Evolutionary conservation across 2,329 filamentous ascomycete species (phyloP), one percentile per base, ranked within the genome.

Genomic region (Colletotrichum cordylinicola): DNA sequence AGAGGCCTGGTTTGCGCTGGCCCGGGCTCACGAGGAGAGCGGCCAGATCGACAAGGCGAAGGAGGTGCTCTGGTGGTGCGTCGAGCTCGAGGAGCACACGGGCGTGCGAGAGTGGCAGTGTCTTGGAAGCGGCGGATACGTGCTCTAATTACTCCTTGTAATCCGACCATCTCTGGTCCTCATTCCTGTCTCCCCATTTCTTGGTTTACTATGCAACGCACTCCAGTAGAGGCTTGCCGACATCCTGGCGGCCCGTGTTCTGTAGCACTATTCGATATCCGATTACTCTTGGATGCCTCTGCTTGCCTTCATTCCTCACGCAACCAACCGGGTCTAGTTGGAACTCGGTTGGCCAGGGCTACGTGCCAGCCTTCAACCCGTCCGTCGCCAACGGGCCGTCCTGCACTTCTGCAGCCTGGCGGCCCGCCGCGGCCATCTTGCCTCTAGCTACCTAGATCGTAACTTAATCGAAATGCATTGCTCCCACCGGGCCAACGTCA

Each of bases 11-110:
- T 96, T 95, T 81, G 91, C 94, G 6, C 90, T 99, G 39, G 95
- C 96, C 1, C 90, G 95, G 77, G 96, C 95, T 12, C 95, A 98
- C 81, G 97, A 99, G 84, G 92, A 96, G 82, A 94, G 95, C 73
- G 94, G 94, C 1, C 95, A 98, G 86, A 85, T 92, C 2, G 94
- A 97, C 48, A 98, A 96, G 87, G 94, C 97, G 16, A 98, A 96
- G 86, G 94, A 97, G 79, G 95, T 96, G 61, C 89, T 98, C 8
- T 98, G 97, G 97, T 98, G 96, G 96, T 98, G 96, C 80, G 94
- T 99, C 15, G 96, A 98, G 85, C 88, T 99, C 35, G 97, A 98
- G 83, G 96, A 99, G 82, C 92, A 92, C 9, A 92, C 91, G 78
- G 95, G 94, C 0, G 90, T 98, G 64, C 91, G 97, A 73, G 90